Evolutionary conservation across 106 monocot genomes (phyloP).

Genomic region (Acorus calamus): DNA sequence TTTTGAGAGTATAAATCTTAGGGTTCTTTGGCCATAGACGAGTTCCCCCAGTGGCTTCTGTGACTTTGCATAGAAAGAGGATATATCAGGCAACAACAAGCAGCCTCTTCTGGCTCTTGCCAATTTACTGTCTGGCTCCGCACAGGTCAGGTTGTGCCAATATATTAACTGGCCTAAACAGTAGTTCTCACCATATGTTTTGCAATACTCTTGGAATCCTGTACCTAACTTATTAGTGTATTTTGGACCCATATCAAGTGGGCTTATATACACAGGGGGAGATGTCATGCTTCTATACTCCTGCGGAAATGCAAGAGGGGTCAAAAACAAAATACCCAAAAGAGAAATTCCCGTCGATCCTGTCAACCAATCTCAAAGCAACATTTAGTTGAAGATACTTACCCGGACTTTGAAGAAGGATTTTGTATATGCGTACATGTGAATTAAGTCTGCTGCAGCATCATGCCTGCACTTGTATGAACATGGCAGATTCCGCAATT

Average conservation of each 20-base stretch:
- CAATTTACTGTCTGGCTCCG: conserved; percentile 72
- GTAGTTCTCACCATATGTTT: conserved; percentile 77
- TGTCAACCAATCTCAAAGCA: not conserved
- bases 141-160: conserved; percentile 76
- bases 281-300: conserved; percentile 68
- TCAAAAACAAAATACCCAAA: too few species aligned
- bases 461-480: conserved; percentile 77
- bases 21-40: conserved; percentile 71
- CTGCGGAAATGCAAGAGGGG: conserved; percentile 18
- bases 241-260: conserved; percentile 90
- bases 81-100: conserved; percentile 58
- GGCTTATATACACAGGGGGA: conserved; percentile 86
- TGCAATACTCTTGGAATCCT: conserved; percentile 83
- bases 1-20: conserved; percentile 64
- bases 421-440: conserved; percentile 90
- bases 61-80: conserved; percentile 71
- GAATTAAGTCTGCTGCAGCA: conserved; percentile 92
- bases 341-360: too few species aligned
- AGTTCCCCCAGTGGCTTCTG: conserved; percentile 46
- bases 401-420: conserved; percentile 76
- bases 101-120: conserved; percentile 73
- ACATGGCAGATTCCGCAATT: conserved; percentile 67
- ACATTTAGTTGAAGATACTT: not conserved
- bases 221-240: conserved; percentile 75
- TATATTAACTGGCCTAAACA: conserved; percentile 90